A percentile compares a stretch with the other conserved stretches of the same genome.
Conservation (phyloP, 2,329 filamentous ascomycete species). For the Penicillium brevicompactum region DNA sequence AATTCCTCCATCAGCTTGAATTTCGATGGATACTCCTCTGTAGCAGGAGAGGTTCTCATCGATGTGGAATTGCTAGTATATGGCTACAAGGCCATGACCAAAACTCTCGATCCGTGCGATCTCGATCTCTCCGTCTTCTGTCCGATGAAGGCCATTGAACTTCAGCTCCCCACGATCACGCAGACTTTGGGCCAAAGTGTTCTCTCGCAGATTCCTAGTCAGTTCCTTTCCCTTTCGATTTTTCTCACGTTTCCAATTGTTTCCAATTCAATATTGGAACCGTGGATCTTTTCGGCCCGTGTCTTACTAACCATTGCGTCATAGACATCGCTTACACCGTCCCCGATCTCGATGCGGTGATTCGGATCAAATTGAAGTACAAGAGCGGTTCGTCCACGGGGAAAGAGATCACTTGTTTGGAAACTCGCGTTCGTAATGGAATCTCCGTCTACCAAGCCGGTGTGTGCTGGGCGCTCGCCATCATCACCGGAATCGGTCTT, state of each 20-base stretch:
- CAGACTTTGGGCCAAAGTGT: conserved; percentile 59
- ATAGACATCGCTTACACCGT: conserved; percentile 79
- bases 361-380: conserved; percentile 16
- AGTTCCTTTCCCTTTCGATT: conserved; percentile 21
- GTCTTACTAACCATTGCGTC: conserved; percentile 4
- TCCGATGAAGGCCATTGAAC: conserved; percentile 82
- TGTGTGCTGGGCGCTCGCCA: conserved; percentile 85
- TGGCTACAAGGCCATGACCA: conserved; percentile 70
- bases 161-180: conserved; percentile 70
- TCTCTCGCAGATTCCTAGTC: conserved; percentile 68
- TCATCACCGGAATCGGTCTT: conserved; percentile 81
- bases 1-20: conserved; percentile 52
- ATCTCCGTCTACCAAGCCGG: conserved; percentile 72
- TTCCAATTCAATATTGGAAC: not conserved
- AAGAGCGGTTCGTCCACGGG: conserved; percentile 4
- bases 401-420: conserved; percentile 16
- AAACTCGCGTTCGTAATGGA: conserved; percentile 47
- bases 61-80: conserved; percentile 78
- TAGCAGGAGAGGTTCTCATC: conserved; percentile 78
- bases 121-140: conserved; percentile 72
- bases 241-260: not conserved
- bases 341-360: conserved; percentile 55
- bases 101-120: conserved; percentile 74
- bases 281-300: not conserved
- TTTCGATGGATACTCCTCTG: conserved; percentile 79